phyloP scores from a whole-genome alignment of 1,284 basidiomycete genomes.

The Athelia psychrophila region DNA sequence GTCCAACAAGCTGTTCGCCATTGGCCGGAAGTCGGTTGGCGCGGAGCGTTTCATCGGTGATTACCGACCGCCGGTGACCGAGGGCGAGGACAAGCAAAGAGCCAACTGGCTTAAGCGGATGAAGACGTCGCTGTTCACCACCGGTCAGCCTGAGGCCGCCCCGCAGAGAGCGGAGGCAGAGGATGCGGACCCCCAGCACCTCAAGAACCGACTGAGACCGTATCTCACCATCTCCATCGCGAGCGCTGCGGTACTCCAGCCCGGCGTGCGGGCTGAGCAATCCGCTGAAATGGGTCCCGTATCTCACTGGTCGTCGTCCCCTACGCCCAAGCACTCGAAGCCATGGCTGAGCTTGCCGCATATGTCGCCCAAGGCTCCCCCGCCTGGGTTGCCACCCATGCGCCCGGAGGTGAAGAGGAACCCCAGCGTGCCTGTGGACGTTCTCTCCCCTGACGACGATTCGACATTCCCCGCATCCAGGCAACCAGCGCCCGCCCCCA shows the following conservation, averaged over 20 bases:
- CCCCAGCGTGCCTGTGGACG: conserved; percentile 28
- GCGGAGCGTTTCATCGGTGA: conserved; percentile 26
- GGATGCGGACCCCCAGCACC: conserved; percentile 4
- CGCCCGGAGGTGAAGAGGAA: conserved; percentile 26
- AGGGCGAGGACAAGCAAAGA: conserved; percentile 10
- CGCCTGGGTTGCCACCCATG: conserved; percentile 16
- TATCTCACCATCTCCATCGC: conserved; percentile 44
- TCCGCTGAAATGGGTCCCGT: conserved; percentile 19
- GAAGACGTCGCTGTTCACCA: conserved; percentile 29
- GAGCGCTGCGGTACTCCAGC: conserved; percentile 22
- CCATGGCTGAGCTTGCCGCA: conserved; percentile 34
- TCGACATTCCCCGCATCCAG: conserved; percentile 9
- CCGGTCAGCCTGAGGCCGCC: conserved; percentile 14
- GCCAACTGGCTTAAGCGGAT: conserved; percentile 11
- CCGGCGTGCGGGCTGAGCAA: conserved; percentile 32
- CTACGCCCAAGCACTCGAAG: conserved; percentile 25
- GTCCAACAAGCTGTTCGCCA: conserved; percentile 42
- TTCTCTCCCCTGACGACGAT: conserved; percentile 17
- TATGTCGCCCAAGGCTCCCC: conserved; percentile 24
- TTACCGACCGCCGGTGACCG: conserved; percentile 13
- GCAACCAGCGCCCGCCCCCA: conserved; percentile 15
- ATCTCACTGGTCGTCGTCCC: conserved; percentile 41
- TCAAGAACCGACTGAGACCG: conserved; percentile 25
- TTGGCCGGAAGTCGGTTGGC: conserved; percentile 36
- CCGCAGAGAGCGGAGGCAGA: conserved; percentile 22